phyloP scores from a whole-genome alignment of 2,329 filamentous ascomycete genomes.

The Phyllosticta citriasiana region DNA sequence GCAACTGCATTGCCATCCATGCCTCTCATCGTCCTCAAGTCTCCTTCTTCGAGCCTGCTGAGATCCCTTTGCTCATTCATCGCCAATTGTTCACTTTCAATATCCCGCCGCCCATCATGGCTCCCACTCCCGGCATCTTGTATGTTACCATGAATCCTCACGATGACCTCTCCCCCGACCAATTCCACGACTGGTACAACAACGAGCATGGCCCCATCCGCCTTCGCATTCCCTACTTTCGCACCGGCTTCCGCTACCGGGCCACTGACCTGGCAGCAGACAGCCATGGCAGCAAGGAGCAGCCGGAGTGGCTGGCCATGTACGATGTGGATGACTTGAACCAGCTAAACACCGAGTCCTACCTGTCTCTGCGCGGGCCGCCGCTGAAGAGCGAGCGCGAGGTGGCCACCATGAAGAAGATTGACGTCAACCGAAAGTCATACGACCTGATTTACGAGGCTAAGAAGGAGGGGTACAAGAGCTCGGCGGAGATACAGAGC shows the following conservation, averaged over 20 bases:
- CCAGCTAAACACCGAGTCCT: constrained; percentile 59
- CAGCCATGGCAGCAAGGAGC: constrained; percentile 26
- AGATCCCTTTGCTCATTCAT: not conserved
- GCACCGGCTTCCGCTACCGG: constrained; percentile 70
- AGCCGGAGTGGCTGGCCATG: constrained; percentile 64
- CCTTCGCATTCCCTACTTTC: constrained; percentile 62
- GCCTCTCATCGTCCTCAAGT: not conserved
- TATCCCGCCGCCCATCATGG: constrained; percentile 22
- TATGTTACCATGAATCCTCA: constrained; percentile 81
- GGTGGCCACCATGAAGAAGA: constrained; percentile 51
- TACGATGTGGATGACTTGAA: constrained; percentile 74
- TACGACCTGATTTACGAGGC: constrained; percentile 54
- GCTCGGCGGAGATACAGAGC: constrained; percentile 50
- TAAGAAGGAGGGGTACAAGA: constrained; percentile 47
- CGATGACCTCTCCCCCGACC: constrained; percentile 50
- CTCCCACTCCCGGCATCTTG: constrained; percentile 55
- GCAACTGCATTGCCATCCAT: not conserved
- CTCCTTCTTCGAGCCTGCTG: not conserved
- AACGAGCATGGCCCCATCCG: constrained; percentile 82
- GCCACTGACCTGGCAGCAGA: constrained; percentile 47
- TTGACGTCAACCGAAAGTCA: constrained; percentile 60
- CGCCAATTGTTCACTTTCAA: not conserved
- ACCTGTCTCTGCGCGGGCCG: constrained; percentile 53
- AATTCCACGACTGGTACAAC: constrained; percentile 91
- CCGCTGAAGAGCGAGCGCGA: constrained; percentile 49